Base-by-base conservation (phyloP, 2,329 filamentous ascomycete species). In the Aspergillus thermomutatus region DNA sequence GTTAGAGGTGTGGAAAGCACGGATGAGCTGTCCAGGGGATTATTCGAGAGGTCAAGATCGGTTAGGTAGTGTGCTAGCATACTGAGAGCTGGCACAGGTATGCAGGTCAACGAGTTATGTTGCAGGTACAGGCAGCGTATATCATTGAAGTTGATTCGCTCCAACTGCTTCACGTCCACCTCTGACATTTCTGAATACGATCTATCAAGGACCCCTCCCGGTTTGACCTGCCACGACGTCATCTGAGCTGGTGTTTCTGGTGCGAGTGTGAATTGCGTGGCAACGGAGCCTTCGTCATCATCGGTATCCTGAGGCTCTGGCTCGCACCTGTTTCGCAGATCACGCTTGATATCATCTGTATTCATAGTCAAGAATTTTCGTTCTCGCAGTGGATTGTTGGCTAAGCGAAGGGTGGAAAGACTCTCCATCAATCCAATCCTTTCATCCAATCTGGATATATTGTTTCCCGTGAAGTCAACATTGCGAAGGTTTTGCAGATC, bases 311-410 rank as follows among this genome's bases (percentile, higher is more conserved):
- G 71, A 53, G 61, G 73, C 64, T 57, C 82, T 69, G 21, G 89
- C 84, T 69, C 86, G 83, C 59, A 76, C 26, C 90, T 84, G 37
- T 82, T 82, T 21, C 83, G 82, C 46, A 97, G 76, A 46, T 87
- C 85, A 45, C 84, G 83, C 73, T 96, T 96, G 60, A 97, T 78
- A 53, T 94, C 89, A 14, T 91, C 89, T 0, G 90, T 92, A 23
- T 83, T 83, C 76, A 95, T 90, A 0, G 85, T 88, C 14, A 92
- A 79, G 64, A 94, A 91, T 70, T 92, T 96, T 70, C 89, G 92
- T 70, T 97, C 92, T 14, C 90, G 83, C 14, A 99, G 78, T 0
- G 94, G 94, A 66, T 99, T 99, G n/a, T 91, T 92, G 46, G 87
- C 87, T 31, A 99, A 79, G 4, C 87, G 86, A 45, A 97, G 82